phyloP scores from a whole-genome alignment of 192 early-diverging fungal species.

The Backusella liffmaniae region DNA sequence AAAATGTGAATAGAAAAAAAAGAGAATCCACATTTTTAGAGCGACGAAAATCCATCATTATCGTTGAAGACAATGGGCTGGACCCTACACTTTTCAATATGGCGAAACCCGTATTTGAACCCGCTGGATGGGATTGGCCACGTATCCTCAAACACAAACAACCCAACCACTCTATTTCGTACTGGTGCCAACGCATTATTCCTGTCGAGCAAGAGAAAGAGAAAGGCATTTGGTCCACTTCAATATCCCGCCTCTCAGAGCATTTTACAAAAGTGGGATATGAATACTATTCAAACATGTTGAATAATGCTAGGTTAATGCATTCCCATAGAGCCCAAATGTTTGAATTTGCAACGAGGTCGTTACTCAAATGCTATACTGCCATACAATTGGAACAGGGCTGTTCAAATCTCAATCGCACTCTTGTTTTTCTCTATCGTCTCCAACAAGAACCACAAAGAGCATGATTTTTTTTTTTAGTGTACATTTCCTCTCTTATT shows the following conservation, averaged over 20 bases:
- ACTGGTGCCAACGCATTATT: constrained; percentile 4
- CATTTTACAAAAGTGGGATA: constrained; percentile 23
- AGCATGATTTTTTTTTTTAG: not conserved
- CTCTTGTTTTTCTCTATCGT: not conserved
- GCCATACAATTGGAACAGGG: constrained; percentile 21
- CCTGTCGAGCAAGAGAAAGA: not conserved
- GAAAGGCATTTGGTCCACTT: constrained; percentile 12
- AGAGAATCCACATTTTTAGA: constrained; percentile 14
- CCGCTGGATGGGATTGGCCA: constrained; percentile 23
- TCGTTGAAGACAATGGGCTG: not conserved
- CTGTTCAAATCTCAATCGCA: constrained; percentile 10
- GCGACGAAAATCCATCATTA: constrained; percentile 14
- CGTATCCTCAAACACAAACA: constrained; percentile 5
- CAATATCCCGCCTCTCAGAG: constrained; percentile 9
- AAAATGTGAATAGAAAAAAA: not conserved
- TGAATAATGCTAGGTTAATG: constrained; percentile 21
- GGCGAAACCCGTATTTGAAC: constrained; percentile 19
- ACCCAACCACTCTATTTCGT: not conserved
- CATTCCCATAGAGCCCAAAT: constrained; percentile 16
- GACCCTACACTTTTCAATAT: constrained; percentile 10
- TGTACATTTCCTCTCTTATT: not conserved
- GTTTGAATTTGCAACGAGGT: constrained; percentile 15
- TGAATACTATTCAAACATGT: constrained; percentile 18
- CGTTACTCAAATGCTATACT: constrained; percentile 9
- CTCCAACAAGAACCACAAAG: constrained; percentile 7